phyloP scores from a whole-genome alignment of 1,284 basidiomycete species.

The Sanghuangporus weigelae region DNA sequence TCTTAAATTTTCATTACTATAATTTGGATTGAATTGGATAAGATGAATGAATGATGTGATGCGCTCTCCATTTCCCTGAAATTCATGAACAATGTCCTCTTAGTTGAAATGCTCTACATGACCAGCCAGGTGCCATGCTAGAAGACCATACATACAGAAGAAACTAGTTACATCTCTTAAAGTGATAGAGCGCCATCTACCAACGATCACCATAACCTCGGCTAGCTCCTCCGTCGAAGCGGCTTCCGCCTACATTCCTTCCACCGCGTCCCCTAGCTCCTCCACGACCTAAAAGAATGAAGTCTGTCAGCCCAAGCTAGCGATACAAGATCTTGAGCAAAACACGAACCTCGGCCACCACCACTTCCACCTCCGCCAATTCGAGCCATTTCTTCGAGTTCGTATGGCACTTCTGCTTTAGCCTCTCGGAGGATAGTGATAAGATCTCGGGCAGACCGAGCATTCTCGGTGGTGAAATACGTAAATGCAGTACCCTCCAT shows the following conservation, averaged over 20 bases:
- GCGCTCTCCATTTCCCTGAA: too few species aligned
- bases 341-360: constrained; percentile 20
- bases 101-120: too few species aligned
- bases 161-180: not conserved
- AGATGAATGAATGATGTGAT: too few species aligned
- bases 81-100: too few species aligned
- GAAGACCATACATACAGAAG: too few species aligned
- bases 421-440: constrained; percentile 53
- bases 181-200: not conserved
- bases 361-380: constrained; percentile 38
- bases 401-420: constrained; percentile 45
- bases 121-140: too few species aligned
- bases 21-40: too few species aligned
- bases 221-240: constrained; percentile 9
- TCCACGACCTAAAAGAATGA: constrained; percentile 14
- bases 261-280: constrained; percentile 15
- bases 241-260: not conserved
- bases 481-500: constrained; percentile 49
- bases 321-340: not conserved
- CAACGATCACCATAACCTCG: constrained; percentile 17
- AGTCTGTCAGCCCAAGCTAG: not conserved
- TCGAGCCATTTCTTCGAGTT: constrained; percentile 50
- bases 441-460: constrained; percentile 51
- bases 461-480: constrained; percentile 52
- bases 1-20: too few species aligned